phyloP scores from a whole-genome alignment of 805 yeast species.

The Spathaspora passalidarum region DNA sequence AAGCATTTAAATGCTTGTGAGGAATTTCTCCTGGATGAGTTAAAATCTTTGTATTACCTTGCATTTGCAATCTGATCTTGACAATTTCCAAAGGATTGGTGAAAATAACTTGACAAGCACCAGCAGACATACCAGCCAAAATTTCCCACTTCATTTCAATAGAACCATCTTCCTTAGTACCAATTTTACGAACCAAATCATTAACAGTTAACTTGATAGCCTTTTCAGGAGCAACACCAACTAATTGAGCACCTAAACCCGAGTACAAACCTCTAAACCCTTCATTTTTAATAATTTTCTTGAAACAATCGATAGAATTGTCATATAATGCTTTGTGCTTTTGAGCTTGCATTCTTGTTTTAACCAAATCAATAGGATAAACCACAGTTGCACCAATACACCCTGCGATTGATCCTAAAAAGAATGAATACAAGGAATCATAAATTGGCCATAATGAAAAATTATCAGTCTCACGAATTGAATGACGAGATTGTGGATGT shows the following conservation, averaged over 20 bases:
- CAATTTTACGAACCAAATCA: conserved; percentile 75
- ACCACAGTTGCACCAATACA: conserved; percentile 98
- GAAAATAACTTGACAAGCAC: conserved; percentile 93
- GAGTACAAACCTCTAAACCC: conserved; percentile 86
- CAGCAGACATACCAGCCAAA: conserved; percentile 89
- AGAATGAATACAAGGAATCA: conserved; percentile 82
- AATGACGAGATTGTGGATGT: conserved; percentile 39
- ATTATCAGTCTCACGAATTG: conserved; percentile 29
- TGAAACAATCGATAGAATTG: conserved; percentile 83
- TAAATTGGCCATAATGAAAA: conserved; percentile 46
- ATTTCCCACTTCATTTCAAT: conserved; percentile 64
- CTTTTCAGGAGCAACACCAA: conserved; percentile 98
- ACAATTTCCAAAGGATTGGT: conserved; percentile 96
- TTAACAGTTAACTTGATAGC: conserved; percentile 95
- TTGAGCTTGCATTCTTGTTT: conserved; percentile 97
- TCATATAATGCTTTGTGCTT: conserved; percentile 66
- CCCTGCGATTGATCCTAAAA: conserved; percentile 92
- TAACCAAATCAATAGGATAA: conserved; percentile 93
- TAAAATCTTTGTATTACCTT: conserved; percentile 58
- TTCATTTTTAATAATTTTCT: conserved; percentile 70
- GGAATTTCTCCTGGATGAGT: conserved; percentile 38
- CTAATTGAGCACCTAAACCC: conserved; percentile 89
- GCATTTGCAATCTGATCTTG: conserved; percentile 90
- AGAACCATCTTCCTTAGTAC: conserved; percentile 45
- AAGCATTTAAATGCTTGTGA: conserved; percentile 49